Evolutionary conservation across 2,329 filamentous ascomycete genomes (phyloP).

Genomic region (Pseudogymnoascus sp.): DNA sequence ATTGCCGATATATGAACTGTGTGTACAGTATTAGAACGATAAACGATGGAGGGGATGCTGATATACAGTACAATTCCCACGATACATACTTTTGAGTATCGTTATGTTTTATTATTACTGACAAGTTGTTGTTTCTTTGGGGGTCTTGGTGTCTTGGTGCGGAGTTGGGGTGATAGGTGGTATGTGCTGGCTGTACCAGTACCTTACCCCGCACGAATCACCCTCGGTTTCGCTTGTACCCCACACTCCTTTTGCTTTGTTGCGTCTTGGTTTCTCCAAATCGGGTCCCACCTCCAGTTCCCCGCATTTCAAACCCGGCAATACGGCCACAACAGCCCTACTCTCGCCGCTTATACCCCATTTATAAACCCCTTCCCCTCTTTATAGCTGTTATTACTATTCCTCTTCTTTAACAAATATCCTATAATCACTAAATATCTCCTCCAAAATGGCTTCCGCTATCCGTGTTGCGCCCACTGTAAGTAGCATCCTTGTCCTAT

Average conservation of each 20-base stretch:
- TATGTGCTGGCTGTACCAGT: neutral
- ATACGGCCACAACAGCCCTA: neutral
- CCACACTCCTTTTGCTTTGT: neutral
- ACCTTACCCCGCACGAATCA: neutral
- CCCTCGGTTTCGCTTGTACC: conserved; percentile 2
- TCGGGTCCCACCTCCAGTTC: neutral
- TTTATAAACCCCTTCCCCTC: conserved; percentile 5
- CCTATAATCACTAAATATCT: neutral
- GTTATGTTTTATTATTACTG: neutral
- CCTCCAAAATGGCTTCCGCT: neutral
- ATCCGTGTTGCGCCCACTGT: conserved; percentile 7
- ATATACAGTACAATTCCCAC: neutral
- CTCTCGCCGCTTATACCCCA: neutral
- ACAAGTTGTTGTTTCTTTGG: neutral
- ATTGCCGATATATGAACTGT: neutral
- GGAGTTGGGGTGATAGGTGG: neutral
- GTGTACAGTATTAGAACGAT: neutral
- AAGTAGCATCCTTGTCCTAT: neutral
- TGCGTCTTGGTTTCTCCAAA: neutral
- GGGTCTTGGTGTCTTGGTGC: neutral
- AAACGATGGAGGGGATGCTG: neutral
- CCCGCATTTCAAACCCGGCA: conserved; percentile 5
- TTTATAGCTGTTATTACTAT: neutral
- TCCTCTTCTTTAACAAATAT: neutral
- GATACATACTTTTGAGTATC: too few relatives aligned